Base-by-base conservation (phyloP, 2,329 filamentous ascomycete genomes). In the Elsinoe perseae region DNA sequence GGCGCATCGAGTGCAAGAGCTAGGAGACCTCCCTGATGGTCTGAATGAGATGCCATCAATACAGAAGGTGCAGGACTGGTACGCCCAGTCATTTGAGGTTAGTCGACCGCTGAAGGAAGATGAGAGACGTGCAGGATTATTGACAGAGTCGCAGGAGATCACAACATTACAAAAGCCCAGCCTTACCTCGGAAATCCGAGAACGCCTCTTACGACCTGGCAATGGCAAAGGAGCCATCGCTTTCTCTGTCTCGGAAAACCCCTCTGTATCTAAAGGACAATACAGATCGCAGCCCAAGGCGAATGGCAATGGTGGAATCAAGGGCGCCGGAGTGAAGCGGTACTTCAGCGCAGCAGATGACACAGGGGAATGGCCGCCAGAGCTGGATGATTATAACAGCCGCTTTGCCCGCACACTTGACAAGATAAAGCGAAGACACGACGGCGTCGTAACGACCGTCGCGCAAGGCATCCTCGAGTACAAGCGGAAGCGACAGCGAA, bases 11-110 rank as follows among this genome's bases (percentile, higher is more conserved):
- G 93, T 98, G 58, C 88, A 95, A 73, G 93, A 98, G 75, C 82
- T 98, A 57, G 84, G 87, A 60, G 87, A 89, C 67, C 78, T 98
- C 2, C 93, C 93, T 32, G 93, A 98, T 80, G 93, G 93, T 56
- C 81, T 98, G 60, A 95, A 89, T 70, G 91, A 97, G 64, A 97
- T 98, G 93, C 89, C 91, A 36, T 97, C 93, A 9, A 95, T 98
- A 63, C 85, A 86, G 70, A 89, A 86, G 67, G 93, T 98, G 63
- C 87, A 91, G 70, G 91, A 97, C 68, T 98, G 93, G 93, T 98
- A 98, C 72, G 93, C 92, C 61, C 93, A 98, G 76, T 98, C 93
- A 53, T 98, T 98, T 68, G 93, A 98, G 83, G 91, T 95, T 81
- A 65, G 80, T 69, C 46, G 34, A 56, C 50, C 34, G 54, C 46